These are phyloP conservation scores for Trichoderma koningiopsis DNA, from an alignment of 2,329 filamentous ascomycete genomes.

Conservation along the genomic window DNA sequence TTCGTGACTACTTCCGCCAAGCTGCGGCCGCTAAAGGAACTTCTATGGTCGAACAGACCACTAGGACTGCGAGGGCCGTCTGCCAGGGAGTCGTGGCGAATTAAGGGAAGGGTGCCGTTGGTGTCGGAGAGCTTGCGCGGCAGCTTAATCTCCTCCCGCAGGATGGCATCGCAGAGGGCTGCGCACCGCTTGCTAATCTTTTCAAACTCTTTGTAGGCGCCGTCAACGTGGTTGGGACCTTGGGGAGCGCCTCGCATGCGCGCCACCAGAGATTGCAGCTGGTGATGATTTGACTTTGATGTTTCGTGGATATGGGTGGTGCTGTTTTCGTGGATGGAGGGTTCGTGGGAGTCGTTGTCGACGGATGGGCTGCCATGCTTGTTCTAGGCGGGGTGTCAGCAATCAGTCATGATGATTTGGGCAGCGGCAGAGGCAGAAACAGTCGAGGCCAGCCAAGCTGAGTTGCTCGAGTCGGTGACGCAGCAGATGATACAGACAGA, in stretches of 20 bases:
- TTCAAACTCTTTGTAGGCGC: conserved; percentile 48
- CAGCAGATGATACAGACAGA: neutral
- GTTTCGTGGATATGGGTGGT: conserved; percentile 34
- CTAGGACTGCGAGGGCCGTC: conserved; percentile 39
- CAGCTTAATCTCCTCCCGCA: conserved; percentile 45
- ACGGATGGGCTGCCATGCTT: conserved; percentile 24
- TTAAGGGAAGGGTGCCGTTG: conserved; percentile 31
- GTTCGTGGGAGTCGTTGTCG: conserved; percentile 36
- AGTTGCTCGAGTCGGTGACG: neutral
- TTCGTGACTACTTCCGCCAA: conserved; percentile 39
- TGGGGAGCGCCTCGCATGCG: conserved; percentile 41
- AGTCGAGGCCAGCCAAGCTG: neutral
- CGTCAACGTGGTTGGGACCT: conserved; percentile 44
- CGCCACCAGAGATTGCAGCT: conserved; percentile 41
- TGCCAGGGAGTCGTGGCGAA: conserved; percentile 36
- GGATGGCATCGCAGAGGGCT: conserved; percentile 44
- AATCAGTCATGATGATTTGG: neutral
- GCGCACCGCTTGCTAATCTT: conserved; percentile 46
- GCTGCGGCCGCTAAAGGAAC: conserved; percentile 43
- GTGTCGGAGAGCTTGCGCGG: conserved; percentile 29
- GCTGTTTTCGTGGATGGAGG: conserved; percentile 34
- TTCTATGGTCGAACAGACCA: conserved; percentile 39
- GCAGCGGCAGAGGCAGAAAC: neutral
- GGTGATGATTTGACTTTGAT: conserved; percentile 40
- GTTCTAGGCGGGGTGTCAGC: conserved; percentile 7